Evolutionary conservation across 495 filamentous ascomycete genomes (phyloP).

Genomic region (Sporormia fimetaria): DNA sequence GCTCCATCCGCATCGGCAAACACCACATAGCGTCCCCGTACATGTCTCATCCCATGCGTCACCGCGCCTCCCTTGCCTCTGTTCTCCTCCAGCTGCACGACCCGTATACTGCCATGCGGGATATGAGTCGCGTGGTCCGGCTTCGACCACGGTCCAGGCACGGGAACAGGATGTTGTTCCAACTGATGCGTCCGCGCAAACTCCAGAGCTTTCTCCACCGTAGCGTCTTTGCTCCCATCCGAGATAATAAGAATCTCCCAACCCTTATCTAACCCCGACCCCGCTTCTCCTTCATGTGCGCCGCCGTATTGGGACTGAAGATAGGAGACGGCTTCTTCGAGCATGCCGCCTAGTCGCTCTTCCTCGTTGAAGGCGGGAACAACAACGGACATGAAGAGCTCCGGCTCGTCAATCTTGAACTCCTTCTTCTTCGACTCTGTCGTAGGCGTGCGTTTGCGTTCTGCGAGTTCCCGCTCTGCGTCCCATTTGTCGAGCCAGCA

Average conservation of each 20-base stretch:
- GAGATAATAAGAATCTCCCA: conserved; percentile 96
- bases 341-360: conserved; percentile 65
- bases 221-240: conserved; percentile 82
- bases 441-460: conserved; percentile 32
- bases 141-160: conserved; percentile 27
- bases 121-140: conserved; percentile 24
- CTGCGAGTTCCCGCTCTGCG: conserved; percentile 39
- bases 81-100: conserved; percentile 66
- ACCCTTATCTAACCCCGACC: conserved; percentile 34
- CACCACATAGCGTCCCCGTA: conserved; percentile 74
- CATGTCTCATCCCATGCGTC: conserved; percentile 87
- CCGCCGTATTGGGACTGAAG: conserved; percentile 65
- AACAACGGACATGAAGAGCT: conserved; percentile 71
- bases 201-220: conserved; percentile 62
- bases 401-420: conserved; percentile 37
- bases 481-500: conserved; percentile 70
- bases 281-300: conserved; percentile 12
- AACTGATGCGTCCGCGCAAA: conserved; percentile 53
- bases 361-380: conserved; percentile 95
- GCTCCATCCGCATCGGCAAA: conserved; percentile 97
- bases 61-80: conserved; percentile 93
- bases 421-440: conserved; percentile 25
- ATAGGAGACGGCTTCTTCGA: conserved; percentile 83
- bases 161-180: conserved; percentile 30
- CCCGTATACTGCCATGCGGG: conserved; percentile 58